These are phyloP conservation scores for Metschnikowia sp. DNA, from an alignment of 805 yeast genomes.

Conservation along the genomic window DNA sequence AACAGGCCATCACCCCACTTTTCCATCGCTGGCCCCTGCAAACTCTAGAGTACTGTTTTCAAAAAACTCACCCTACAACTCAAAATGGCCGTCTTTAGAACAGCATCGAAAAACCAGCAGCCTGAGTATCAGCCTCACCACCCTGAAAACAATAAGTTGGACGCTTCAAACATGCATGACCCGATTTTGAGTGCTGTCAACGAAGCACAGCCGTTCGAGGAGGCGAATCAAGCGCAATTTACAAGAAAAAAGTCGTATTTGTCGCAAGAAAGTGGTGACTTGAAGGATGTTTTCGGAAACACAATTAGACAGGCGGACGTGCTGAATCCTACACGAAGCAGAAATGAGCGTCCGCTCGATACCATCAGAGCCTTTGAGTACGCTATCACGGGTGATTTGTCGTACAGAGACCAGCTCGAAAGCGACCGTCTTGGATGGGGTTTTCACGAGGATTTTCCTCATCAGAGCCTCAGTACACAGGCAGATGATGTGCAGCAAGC, in stretches of 20 bases:
- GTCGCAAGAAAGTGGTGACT: constrained; percentile 49
- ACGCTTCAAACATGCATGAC: constrained; percentile 47
- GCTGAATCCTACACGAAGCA: constrained; percentile 87
- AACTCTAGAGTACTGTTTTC: background rate
- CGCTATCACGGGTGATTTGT: constrained; percentile 84
- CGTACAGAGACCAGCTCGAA: constrained; percentile 79
- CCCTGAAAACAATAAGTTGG: constrained; percentile 44
- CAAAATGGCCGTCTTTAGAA: constrained; percentile 19
- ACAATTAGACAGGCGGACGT: constrained; percentile 76
- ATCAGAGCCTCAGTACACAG: constrained; percentile 38
- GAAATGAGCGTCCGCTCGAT: constrained; percentile 96
- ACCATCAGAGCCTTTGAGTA: constrained; percentile 93
- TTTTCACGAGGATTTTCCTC: constrained; percentile 75
- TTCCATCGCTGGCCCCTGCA: no score
- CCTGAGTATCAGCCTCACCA: constrained; percentile 29
- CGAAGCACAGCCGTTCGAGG: constrained; percentile 94
- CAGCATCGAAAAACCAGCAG: constrained; percentile 23
- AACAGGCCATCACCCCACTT: no score
- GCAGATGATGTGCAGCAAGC: constrained; percentile 17
- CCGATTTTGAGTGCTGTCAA: constrained; percentile 92
- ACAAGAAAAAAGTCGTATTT: constrained; percentile 41
- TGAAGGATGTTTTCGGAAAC: constrained; percentile 83
- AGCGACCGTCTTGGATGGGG: constrained; percentile 79
- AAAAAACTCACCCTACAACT: background rate
- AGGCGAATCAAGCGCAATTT: constrained; percentile 39